phyloP scores from a whole-genome alignment of 2,329 filamentous ascomycete genomes.

The Hymenoscyphus albidus region DNA sequence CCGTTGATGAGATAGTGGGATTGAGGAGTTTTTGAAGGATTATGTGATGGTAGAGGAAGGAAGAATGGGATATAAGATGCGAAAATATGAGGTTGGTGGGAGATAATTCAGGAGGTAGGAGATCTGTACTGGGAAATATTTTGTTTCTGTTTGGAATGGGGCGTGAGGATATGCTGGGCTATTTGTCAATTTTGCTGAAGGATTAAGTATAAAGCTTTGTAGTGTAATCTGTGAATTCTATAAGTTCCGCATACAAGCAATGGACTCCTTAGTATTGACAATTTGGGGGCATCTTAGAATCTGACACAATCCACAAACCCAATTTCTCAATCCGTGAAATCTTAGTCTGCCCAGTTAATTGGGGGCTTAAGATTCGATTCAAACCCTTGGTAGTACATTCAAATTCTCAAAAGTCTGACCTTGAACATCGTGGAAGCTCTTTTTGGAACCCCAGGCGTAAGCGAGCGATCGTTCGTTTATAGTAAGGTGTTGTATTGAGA shows the following conservation, averaged over 20 bases:
- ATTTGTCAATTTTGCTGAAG: not conserved
- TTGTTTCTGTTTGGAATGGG: not conserved
- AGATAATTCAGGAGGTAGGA: not conserved
- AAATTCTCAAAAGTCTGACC: no score
- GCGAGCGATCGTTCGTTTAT: no score
- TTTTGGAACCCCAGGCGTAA: not conserved
- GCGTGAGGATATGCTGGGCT: no score
- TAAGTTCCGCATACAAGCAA: not conserved
- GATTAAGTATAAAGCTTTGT: not conserved
- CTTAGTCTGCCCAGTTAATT: no score
- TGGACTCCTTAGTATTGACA: not conserved
- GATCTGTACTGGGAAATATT: not conserved
- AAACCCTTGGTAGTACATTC: no score
- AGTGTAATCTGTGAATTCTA: not conserved
- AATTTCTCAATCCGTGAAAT: no score
- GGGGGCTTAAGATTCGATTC: no score
- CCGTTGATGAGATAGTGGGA: slow-evolving; percentile 15
- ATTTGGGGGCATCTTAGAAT: not conserved
- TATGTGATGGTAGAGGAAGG: not conserved
- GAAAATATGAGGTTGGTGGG: not conserved
- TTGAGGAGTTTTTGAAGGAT: not conserved
- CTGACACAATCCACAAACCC: no score
- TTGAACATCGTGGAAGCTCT: no score
- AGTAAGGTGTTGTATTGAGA: not conserved
- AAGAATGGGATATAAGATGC: not conserved